phyloP scores from a whole-genome alignment of 1,139 yeast species.

The Protomyces pachydermus region DNA sequence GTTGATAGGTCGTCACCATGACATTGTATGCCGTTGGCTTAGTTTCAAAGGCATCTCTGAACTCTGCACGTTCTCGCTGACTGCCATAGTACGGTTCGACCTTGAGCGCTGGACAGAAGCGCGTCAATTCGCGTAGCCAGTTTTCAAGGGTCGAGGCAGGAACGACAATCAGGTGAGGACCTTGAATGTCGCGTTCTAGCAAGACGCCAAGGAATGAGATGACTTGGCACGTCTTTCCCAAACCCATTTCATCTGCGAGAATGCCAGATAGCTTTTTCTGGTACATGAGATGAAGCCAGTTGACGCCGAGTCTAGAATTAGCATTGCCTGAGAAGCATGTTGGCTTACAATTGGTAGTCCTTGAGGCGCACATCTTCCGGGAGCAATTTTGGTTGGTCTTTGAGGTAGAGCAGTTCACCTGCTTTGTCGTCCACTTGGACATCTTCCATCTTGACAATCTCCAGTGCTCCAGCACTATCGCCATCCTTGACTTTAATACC shows the following conservation, averaged over 20 bases:
- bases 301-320: constrained; percentile 60
- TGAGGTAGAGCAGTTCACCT: constrained; percentile 51
- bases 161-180: constrained; percentile 77
- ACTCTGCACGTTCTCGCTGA: constrained; percentile 74
- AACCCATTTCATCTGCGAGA: constrained; percentile 71
- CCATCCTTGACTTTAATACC: constrained; percentile 66
- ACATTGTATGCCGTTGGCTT: constrained; percentile 52
- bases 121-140: constrained; percentile 90
- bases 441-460: constrained; percentile 34
- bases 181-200: constrained; percentile 55
- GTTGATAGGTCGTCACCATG: constrained; percentile 83
- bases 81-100: constrained; percentile 94
- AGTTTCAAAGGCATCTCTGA: constrained; percentile 60
- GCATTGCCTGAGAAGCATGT: background rate
- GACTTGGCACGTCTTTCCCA: constrained; percentile 94
- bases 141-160: constrained; percentile 96
- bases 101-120: constrained; percentile 71
- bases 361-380: constrained; percentile 64
- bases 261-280: constrained; percentile 79
- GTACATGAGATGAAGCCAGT: constrained; percentile 83
- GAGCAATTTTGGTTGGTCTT: constrained; percentile 63
- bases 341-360: constrained; percentile 63
- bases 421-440: constrained; percentile 29
- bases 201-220: constrained; percentile 86
- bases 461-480: constrained; percentile 52